Conservation (phyloP, 108 stramenopile species). For the Stephanodiscus minutulus region DNA sequence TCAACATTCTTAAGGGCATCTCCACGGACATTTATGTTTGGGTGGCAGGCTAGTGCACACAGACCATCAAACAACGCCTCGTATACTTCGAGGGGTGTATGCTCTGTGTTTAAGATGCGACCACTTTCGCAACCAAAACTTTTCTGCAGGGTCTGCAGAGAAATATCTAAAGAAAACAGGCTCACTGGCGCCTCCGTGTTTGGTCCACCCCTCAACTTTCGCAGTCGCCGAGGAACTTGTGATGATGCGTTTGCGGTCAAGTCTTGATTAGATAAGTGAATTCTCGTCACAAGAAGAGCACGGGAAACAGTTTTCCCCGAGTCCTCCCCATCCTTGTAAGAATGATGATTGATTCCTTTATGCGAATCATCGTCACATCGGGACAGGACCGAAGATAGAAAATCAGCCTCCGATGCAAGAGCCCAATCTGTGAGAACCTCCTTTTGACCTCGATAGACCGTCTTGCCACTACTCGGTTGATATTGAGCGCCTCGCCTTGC, state of each 20-base stretch:
- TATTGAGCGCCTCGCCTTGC: constrained; percentile 73
- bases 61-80: constrained; percentile 84
- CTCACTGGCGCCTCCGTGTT: constrained; percentile 20
- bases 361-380: constrained; percentile 45
- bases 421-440: constrained; percentile 72
- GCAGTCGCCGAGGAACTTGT: constrained; percentile 73
- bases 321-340: constrained; percentile 88
- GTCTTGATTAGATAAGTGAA: constrained; percentile 68
- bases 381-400: constrained; percentile 56
- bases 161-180: constrained; percentile 32
- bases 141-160: constrained; percentile 30
- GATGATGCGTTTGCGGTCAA: constrained; percentile 74
- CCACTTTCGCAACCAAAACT: constrained; percentile 18
- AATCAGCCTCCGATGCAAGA: constrained; percentile 60
- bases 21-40: constrained; percentile 83
- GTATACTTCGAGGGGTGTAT: constrained; percentile 58
- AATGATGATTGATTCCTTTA: constrained; percentile 25
- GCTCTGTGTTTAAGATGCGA: not conserved
- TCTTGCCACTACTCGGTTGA: constrained; percentile 62
- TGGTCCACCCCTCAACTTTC: constrained; percentile 42
- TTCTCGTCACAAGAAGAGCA: constrained; percentile 69
- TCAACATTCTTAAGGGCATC: constrained; percentile 77
- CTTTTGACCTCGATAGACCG: constrained; percentile 85
- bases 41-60: constrained; percentile 79
- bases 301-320: constrained; percentile 78